Evolutionary conservation across 192 early-diverging fungal genomes (phyloP).

Genomic region (Umbelopsis vinacea): DNA sequence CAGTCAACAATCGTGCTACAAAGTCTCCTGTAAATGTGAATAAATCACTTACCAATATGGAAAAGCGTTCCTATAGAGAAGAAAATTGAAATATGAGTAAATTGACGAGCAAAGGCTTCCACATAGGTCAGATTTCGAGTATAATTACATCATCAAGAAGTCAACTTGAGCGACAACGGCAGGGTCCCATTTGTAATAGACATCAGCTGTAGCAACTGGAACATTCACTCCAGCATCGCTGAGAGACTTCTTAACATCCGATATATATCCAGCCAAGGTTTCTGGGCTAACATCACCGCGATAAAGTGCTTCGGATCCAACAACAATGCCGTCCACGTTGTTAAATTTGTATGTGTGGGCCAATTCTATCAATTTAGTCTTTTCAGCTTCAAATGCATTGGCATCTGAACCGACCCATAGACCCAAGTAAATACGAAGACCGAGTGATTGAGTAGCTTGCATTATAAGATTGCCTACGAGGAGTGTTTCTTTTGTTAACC

Average conservation of each 20-base stretch:
- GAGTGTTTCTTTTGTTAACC: too few species aligned
- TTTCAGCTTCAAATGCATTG: conserved; percentile 48
- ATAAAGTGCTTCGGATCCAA: conserved; percentile 65
- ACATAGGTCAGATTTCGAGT: not conserved
- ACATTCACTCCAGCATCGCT: conserved; percentile 39
- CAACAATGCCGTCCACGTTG: conserved; percentile 56
- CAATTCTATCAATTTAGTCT: conserved; percentile 48
- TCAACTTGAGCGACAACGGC: conserved; percentile 53
- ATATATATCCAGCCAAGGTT: conserved; percentile 51
- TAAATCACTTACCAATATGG: conserved; percentile 14
- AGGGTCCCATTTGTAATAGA: conserved; percentile 50
- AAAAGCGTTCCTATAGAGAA: conserved; percentile 35
- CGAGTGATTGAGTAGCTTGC: conserved; percentile 52
- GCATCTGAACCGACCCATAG: conserved; percentile 59
- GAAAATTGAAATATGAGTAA: not conserved
- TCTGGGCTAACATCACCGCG: conserved; percentile 52
- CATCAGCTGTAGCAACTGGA: conserved; percentile 61
- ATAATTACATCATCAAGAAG: conserved; percentile 59
- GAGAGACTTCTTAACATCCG: conserved; percentile 44
- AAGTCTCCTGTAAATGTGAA: not conserved
- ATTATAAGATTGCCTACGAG: conserved; percentile 47
- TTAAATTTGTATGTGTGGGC: conserved; percentile 39
- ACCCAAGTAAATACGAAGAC: conserved; percentile 59
- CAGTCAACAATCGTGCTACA: too few species aligned
- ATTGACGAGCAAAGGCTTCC: too few species aligned